Conservation (phyloP, 805 yeast species). For the Metschnikowia continentalis region DNA sequence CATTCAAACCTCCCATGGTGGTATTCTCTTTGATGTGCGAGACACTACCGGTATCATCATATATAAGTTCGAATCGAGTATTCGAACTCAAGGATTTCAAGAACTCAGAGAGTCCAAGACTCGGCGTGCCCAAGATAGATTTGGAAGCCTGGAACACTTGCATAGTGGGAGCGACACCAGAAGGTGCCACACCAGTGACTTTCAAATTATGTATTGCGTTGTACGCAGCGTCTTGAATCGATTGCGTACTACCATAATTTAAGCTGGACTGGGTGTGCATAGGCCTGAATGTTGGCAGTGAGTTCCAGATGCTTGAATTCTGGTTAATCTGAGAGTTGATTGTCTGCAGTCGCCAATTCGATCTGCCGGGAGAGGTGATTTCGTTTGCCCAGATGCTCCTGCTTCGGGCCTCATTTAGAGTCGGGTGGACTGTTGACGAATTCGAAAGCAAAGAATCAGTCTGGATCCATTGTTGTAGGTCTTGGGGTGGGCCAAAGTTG, state of each 20-base stretch:
- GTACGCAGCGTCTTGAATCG: slow-evolving; percentile 40
- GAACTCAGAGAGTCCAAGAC: slow-evolving; percentile 29
- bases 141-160: slow-evolving; percentile 32
- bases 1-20: not conserved
- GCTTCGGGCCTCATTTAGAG: not conserved
- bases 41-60: slow-evolving; percentile 45
- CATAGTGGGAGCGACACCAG: slow-evolving; percentile 33
- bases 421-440: not conserved
- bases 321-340: not conserved
- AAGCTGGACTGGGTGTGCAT: not conserved
- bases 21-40: slow-evolving; percentile 30
- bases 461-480: not conserved
- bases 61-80: slow-evolving; percentile 39
- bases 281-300: not conserved
- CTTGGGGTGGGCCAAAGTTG: not conserved
- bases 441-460: not conserved
- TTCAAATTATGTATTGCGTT: slow-evolving; percentile 37
- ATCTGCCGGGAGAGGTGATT: not conserved
- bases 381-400: slow-evolving; percentile 3
- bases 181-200: slow-evolving; percentile 32
- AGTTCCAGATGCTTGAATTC: not conserved
- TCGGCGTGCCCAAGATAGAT: slow-evolving; percentile 24
- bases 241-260: not conserved
- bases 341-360: slow-evolving; percentile 1
- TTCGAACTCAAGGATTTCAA: slow-evolving; percentile 18